These are phyloP conservation scores for Bipolaris bicolor DNA, from an alignment of 2,329 filamentous ascomycete species.

Conservation along the genomic window DNA sequence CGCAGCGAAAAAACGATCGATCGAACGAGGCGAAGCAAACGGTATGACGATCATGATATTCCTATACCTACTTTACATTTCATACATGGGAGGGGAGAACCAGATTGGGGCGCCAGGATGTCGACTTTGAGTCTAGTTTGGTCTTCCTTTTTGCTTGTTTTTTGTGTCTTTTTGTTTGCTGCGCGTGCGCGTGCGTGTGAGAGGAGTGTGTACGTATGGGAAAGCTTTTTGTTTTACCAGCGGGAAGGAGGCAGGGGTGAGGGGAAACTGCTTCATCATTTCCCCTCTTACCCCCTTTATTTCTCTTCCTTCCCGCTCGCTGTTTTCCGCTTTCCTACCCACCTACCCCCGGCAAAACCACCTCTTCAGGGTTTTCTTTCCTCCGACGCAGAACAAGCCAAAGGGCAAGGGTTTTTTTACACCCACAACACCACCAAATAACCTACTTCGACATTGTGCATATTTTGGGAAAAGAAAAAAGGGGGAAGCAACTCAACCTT, in stretches of 20 bases:
- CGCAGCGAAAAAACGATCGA: slow-evolving; percentile 8
- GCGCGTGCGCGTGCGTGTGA: slow-evolving; percentile 1
- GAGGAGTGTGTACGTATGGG: not conserved
- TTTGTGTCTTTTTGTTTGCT: slow-evolving; percentile 2
- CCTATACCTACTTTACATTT: slow-evolving; percentile 12
- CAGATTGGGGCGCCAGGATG: slow-evolving; percentile 15
- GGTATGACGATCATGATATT: slow-evolving; percentile 19
- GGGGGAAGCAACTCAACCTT: not conserved
- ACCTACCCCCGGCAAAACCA: too few relatives aligned
- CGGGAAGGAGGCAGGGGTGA: not conserved
- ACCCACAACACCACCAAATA: not conserved
- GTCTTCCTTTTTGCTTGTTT: slow-evolving; percentile 8
- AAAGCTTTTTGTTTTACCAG: slow-evolving; percentile 5
- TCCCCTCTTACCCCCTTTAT: not conserved
- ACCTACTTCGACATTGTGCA: slow-evolving; percentile 25
- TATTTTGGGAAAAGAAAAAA: slow-evolving; percentile 22
- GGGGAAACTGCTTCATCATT: not conserved
- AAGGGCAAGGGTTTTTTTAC: not conserved
- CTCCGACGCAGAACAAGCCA: too few relatives aligned
- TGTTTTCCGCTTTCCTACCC: too few relatives aligned
- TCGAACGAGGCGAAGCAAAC: slow-evolving; percentile 10
- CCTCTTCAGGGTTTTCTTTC: too few relatives aligned
- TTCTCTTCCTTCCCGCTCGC: not conserved
- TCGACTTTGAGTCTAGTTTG: slow-evolving; percentile 16
- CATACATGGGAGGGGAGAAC: slow-evolving; percentile 11